Conservation (phyloP, 1,139 yeast genomes). For the Geotrichum cucujoidarum region DNA sequence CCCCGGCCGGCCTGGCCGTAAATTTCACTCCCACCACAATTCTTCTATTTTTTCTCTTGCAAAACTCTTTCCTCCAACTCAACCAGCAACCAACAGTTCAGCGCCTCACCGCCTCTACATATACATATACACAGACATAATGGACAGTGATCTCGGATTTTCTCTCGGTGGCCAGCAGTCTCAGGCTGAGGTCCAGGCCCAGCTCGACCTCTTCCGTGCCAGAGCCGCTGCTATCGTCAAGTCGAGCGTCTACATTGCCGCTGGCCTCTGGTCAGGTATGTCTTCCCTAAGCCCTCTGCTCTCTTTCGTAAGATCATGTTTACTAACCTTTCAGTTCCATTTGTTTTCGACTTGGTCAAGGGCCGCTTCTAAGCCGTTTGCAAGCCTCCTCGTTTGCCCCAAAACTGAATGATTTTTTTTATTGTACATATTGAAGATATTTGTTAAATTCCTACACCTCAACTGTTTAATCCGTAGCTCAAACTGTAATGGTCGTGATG, state of each 20-base stretch:
- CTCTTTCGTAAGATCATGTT: neutral
- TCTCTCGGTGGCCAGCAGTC: conserved; percentile 59
- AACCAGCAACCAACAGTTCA: too few relatives aligned
- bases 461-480: too few relatives aligned
- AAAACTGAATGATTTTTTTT: too few relatives aligned
- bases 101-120: conserved; percentile 11
- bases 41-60: too few relatives aligned
- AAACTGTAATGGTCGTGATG: conserved; percentile 1
- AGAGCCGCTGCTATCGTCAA: conserved; percentile 61
- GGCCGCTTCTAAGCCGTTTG: conserved; percentile 34
- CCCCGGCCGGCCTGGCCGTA: too few relatives aligned
- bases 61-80: conserved; percentile 1
- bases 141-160: conserved; percentile 45
- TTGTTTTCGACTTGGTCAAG: conserved; percentile 39
- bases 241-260: conserved; percentile 67
- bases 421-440: too few relatives aligned
- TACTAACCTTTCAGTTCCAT: conserved; percentile 31
- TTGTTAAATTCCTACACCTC: too few relatives aligned
- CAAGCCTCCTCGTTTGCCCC: neutral
- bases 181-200: conserved; percentile 69
- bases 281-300: conserved; percentile 9
- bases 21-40: too few relatives aligned
- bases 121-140: conserved; percentile 2
- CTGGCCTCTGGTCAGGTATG: conserved; percentile 62
- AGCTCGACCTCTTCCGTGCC: conserved; percentile 67